Evolutionary conservation across 1,284 basidiomycete species (phyloP).

Genomic region (Tremellales sp.): DNA sequence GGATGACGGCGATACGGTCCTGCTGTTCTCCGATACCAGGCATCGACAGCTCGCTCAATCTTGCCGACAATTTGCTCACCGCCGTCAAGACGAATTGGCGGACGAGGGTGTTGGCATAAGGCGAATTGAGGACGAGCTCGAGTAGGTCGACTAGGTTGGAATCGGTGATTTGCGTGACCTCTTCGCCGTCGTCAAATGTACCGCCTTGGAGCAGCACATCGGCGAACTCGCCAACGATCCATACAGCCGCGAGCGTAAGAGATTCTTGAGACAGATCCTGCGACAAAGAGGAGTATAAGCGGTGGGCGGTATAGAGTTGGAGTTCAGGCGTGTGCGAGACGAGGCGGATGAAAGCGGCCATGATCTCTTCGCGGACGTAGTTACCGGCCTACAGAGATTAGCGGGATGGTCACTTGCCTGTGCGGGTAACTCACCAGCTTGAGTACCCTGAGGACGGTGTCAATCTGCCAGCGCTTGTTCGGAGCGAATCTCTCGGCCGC

Average conservation of each 20-base stretch:
- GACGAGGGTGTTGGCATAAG: conserved; percentile 85
- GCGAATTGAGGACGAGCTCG: conserved; percentile 83
- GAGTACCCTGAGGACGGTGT: conserved; percentile 88
- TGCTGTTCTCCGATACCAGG: conserved; percentile 65
- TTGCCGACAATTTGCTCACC: conserved; percentile 83
- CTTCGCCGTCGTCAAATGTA: conserved; percentile 77
- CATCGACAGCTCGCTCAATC: conserved; percentile 51
- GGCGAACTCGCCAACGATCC: conserved; percentile 96
- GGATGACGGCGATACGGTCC: conserved; percentile 69
- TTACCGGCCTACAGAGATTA: conserved; percentile 69
- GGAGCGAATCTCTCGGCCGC: conserved; percentile 96
- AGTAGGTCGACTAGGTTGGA: conserved; percentile 81
- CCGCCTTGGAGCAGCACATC: conserved; percentile 85
- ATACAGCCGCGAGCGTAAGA: conserved; percentile 85
- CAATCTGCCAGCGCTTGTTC: conserved; percentile 98
- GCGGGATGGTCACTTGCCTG: conserved; percentile 2
- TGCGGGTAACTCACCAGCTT: conserved; percentile 64
- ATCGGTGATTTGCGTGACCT: conserved; percentile 68
- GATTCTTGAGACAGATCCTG: conserved; percentile 95
- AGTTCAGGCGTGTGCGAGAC: conserved; percentile 96
- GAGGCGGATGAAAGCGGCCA: conserved; percentile 91
- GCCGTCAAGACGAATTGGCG: conserved; percentile 90
- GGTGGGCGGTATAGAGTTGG: conserved; percentile 92
- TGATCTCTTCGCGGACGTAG: conserved; percentile 93
- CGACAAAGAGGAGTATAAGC: conserved; percentile 81